Evolutionary conservation across 2,329 filamentous ascomycete species (phyloP).

Genomic region (Periconia digitata): DNA sequence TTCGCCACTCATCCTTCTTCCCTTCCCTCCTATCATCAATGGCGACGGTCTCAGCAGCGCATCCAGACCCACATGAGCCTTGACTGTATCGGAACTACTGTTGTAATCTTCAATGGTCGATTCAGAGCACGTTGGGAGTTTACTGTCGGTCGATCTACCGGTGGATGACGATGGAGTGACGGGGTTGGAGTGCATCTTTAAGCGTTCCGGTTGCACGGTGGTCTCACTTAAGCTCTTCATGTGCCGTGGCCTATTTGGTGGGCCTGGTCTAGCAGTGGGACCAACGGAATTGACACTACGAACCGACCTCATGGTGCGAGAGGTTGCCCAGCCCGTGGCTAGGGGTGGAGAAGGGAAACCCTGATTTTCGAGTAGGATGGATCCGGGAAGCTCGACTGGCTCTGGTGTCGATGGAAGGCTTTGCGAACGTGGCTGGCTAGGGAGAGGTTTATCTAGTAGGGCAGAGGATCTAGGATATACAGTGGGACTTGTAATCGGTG

Average conservation of each 20-base stretch:
- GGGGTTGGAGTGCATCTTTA: constrained; percentile 17
- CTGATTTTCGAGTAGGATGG: constrained; percentile 36
- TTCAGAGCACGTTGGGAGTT: constrained; percentile 21
- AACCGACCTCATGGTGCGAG: constrained; percentile 28
- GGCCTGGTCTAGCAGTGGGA: constrained; percentile 16
- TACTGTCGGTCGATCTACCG: constrained; percentile 26
- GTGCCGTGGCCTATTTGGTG: constrained; percentile 25
- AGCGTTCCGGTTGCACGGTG: constrained; percentile 18
- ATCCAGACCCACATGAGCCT: constrained; percentile 18
- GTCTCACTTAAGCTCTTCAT: constrained; percentile 25
- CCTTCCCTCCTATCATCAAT: constrained; percentile 22
- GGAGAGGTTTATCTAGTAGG: constrained; percentile 37
- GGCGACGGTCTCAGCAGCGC: constrained; percentile 23
- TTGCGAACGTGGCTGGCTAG: constrained; percentile 42
- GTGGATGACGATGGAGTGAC: constrained; percentile 1
- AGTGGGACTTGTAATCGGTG: constrained; percentile 38
- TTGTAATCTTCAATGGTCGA: constrained; percentile 16
- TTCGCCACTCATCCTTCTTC: constrained; percentile 11
- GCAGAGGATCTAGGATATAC: constrained; percentile 27
- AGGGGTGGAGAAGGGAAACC: constrained; percentile 25
- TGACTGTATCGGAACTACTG: constrained; percentile 20
- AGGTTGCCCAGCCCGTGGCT: constrained; percentile 17
- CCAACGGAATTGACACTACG: constrained; percentile 25
- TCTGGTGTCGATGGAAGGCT: constrained; percentile 45
- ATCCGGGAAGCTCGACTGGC: constrained; percentile 32